phyloP scores from a whole-genome alignment of 495 filamentous ascomycete genomes.

The Aspergillus sparsus region DNA sequence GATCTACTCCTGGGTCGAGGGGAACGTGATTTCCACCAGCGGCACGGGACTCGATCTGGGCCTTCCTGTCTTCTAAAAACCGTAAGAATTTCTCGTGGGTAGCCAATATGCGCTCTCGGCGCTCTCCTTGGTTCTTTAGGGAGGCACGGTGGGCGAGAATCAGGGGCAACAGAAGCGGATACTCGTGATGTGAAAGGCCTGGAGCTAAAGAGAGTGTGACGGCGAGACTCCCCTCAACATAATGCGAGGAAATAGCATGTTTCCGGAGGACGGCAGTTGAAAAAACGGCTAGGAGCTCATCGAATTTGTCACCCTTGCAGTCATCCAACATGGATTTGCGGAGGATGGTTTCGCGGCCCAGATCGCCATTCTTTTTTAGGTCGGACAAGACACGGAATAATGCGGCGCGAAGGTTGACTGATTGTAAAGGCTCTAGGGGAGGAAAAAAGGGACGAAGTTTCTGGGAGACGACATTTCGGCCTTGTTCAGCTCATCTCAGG shows the following conservation, averaged over 20 bases:
- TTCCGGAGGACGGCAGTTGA: slow-evolving; percentile 79
- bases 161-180: slow-evolving; percentile 62
- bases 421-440: slow-evolving; percentile 81
- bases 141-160: slow-evolving; percentile 71
- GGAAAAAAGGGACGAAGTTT: slow-evolving; percentile 90
- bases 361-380: slow-evolving; percentile 79
- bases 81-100: slow-evolving; percentile 64
- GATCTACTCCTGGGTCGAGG: slow-evolving; percentile 42
- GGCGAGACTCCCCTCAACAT: slow-evolving; percentile 44
- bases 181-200: slow-evolving; percentile 58
- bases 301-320: slow-evolving; percentile 79
- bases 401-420: slow-evolving; percentile 82
- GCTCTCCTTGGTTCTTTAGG: slow-evolving; percentile 51
- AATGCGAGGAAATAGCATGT: slow-evolving; percentile 31
- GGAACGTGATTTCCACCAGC: slow-evolving; percentile 14
- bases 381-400: slow-evolving; percentile 77
- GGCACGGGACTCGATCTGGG: slow-evolving; percentile 42
- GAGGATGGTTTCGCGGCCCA: slow-evolving; percentile 73
- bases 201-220: slow-evolving; percentile 63
- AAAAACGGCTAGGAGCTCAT: slow-evolving; percentile 77
- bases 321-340: slow-evolving; percentile 92
- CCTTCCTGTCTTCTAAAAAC: slow-evolving; percentile 55
- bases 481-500: slow-evolving; percentile 17
- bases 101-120: slow-evolving; percentile 33
- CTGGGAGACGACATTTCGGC: slow-evolving; percentile 40